Evolutionary conservation across 306 rosid genomes (phyloP).

Genomic region (Cucumis sativus): DNA sequence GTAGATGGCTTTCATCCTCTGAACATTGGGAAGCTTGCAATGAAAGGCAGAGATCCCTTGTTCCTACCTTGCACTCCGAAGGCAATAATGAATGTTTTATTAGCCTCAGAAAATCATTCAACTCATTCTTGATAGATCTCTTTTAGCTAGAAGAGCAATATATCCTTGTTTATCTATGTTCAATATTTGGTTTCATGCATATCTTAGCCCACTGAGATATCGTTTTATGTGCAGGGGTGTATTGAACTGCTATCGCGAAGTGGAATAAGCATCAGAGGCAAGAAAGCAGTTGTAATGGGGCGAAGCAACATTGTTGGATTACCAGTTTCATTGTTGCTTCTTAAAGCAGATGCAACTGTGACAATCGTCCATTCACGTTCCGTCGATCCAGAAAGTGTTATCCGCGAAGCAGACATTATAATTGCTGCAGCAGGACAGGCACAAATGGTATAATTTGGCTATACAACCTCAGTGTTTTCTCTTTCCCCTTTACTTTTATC

Average conservation of each 20-base stretch:
- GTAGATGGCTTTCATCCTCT: constrained; percentile 97
- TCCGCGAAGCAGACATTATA: constrained; percentile 72
- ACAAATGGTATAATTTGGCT: constrained; percentile 36
- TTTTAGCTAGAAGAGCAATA: background rate
- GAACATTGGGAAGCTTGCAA: constrained; percentile 87
- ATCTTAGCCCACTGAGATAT: background rate
- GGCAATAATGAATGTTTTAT: constrained; percentile 25
- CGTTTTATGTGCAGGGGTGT: constrained; percentile 48
- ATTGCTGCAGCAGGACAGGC: constrained; percentile 97
- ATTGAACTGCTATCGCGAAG: constrained; percentile 69
- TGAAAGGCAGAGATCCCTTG: constrained; percentile 89
- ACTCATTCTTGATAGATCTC: background rate
- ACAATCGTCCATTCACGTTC: constrained; percentile 66
- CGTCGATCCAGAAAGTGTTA: constrained; percentile 42
- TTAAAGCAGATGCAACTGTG: constrained; percentile 85
- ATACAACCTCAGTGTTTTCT: background rate
- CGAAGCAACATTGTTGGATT: constrained; percentile 93
- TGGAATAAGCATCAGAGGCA: constrained; percentile 62
- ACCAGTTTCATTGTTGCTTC: constrained; percentile 74
- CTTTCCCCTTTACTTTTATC: background rate
- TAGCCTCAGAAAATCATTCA: background rate
- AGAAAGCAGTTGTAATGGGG: constrained; percentile 85
- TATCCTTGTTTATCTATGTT: background rate
- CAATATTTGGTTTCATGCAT: background rate
- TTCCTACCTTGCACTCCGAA: constrained; percentile 89